Evolutionary conservation across 75 land plant genomes (phyloP), one percentile per base, ranked within the genome.

Genomic region (Azolla pinnata): DNA sequence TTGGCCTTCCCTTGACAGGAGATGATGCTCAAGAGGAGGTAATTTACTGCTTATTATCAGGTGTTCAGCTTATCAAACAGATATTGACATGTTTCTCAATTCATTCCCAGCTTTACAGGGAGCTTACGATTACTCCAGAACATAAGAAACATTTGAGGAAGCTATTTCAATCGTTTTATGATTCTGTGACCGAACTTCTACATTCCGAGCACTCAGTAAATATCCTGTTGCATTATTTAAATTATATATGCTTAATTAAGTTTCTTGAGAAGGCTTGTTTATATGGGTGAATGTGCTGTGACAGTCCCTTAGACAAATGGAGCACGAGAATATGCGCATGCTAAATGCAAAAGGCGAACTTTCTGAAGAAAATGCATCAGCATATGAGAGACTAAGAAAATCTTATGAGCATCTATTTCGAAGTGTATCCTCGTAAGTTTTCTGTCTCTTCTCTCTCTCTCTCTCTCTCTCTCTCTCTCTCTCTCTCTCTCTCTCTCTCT

Each of bases 261-360:
- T 38, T 14, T 38, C 7, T 38, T n/a, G n/a, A n/a, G n/a, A n/a
- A n/a, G n/a, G n/a, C n/a, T n/a, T n/a, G n/a, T n/a, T n/a, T n/a
- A n/a, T n/a, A n/a, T n/a, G n/a, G n/a, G n/a, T n/a, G n/a, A n/a
- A n/a, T n/a, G n/a, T n/a, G n/a, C n/a, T n/a, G n/a, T n/a, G n/a
- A 24, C 70, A 92, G 97, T 75, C 86, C 18, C 78, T 93, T 46
- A 79, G 87, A 17, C 96, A 83, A 50, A 63, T 93, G 89, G 98
- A 93, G 62, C 75, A 79, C 59, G 98, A 93, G 54, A 93, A 93
- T 77, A 74, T 85, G 56, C 87, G 87, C 33, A 81, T 86, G 62
- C 64, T 93, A 33, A 85, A 86, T 83, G 87, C 98, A n/a, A 88
- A 86, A 64, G 98, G 98, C 35, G 98, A 93, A 66, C 85, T 93